phyloP scores from a whole-genome alignment of 208 protist species.

The Polymyxa betae region DNA sequence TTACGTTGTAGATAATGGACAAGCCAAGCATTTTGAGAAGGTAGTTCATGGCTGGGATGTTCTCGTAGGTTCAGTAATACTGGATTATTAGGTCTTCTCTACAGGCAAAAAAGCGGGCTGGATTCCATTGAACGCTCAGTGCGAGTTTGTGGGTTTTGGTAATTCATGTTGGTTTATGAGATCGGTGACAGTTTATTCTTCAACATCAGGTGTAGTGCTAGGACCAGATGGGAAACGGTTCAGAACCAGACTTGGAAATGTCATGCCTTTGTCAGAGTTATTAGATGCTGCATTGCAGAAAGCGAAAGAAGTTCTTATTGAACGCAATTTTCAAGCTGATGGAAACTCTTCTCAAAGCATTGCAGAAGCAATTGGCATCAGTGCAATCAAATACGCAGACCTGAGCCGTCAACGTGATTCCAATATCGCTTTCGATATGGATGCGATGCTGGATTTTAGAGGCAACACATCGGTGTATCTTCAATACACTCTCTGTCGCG shows the following conservation, averaged over 20 bases:
- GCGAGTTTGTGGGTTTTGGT: constrained; percentile 65
- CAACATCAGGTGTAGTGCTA: no score
- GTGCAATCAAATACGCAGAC: constrained; percentile 95
- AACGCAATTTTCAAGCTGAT: background rate
- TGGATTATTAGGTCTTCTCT: constrained; percentile 7
- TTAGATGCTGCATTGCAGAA: constrained; percentile 87
- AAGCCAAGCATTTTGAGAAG: constrained; percentile 86
- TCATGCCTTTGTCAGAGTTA: constrained; percentile 87
- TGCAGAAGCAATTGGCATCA: constrained; percentile 81
- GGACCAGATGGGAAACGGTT: constrained; percentile 80
- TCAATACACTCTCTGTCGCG: constrained; percentile 94
- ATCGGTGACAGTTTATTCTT: no score
- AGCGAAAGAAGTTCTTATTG: background rate
- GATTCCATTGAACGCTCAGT: background rate
- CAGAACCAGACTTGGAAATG: constrained; percentile 91
- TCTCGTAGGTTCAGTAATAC: background rate
- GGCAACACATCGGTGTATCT: constrained; percentile 96
- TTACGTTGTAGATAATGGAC: constrained; percentile 92
- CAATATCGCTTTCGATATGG: constrained; percentile 91
- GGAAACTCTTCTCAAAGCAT: background rate
- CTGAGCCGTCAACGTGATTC: constrained; percentile 68
- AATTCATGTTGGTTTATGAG: no score
- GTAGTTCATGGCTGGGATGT: constrained; percentile 6
- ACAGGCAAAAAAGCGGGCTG: constrained; percentile 56
- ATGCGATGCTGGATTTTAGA: constrained; percentile 86